phyloP scores from a whole-genome alignment of 2,329 filamentous ascomycete species.

The Trichoderma sp. region DNA sequence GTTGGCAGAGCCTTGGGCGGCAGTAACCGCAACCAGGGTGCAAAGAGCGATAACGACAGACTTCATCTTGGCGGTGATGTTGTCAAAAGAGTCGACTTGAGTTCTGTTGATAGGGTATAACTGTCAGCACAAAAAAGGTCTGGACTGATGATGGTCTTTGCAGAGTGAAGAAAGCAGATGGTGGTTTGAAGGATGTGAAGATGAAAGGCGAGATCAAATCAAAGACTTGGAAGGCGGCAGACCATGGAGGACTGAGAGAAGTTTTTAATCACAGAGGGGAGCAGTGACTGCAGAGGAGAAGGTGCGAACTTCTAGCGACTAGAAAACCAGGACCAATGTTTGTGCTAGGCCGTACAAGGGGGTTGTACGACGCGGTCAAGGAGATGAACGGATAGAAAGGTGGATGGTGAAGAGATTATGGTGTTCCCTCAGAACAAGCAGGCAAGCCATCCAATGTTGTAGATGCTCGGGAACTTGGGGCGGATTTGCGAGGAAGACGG shows the following conservation, averaged over 20 bases:
- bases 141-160: not conserved
- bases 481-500: slow-evolving; percentile 1
- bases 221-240: not conserved
- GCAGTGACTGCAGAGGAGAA: slow-evolving; percentile 20
- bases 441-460: slow-evolving; percentile 2
- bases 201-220: not conserved
- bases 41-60: slow-evolving; percentile 42
- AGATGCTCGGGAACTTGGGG: slow-evolving; percentile 1
- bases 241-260: not conserved
- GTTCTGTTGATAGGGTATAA: slow-evolving; percentile 14
- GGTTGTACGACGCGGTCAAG: slow-evolving; percentile 24
- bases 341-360: slow-evolving; percentile 31
- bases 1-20: slow-evolving; percentile 40
- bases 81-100: slow-evolving; percentile 15
- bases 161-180: not conserved
- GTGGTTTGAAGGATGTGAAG: not conserved
- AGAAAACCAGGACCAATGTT: slow-evolving; percentile 26
- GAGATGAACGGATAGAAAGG: slow-evolving; percentile 22
- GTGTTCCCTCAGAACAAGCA: slow-evolving; percentile 18
- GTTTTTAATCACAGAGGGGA: slow-evolving; percentile 7
- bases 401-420: slow-evolving; percentile 15
- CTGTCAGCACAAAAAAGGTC: not conserved
- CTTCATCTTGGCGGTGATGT: slow-evolving; percentile 48
- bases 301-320: slow-evolving; percentile 17
- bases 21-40: slow-evolving; percentile 39